Percentiles rank a stretch among this genome's conserved stretches.
phyloP scores from a whole-genome alignment of 371 early-diverging fungal species.

The Polyrhizophydium stewartii region DNA sequence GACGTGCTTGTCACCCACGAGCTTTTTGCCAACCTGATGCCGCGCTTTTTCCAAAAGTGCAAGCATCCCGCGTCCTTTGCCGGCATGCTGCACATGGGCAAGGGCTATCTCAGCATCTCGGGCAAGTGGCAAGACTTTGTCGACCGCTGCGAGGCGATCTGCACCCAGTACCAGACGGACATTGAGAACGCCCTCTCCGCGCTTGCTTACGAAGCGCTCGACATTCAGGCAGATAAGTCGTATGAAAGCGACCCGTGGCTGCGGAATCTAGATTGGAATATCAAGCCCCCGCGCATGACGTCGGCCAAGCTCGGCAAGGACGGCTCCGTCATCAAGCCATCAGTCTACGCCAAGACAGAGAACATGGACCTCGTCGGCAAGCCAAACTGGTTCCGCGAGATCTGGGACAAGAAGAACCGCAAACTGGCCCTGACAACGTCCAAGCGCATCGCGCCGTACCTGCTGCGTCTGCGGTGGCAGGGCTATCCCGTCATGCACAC shows the following conservation, averaged over 20 bases:
- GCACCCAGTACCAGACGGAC: slow-evolving; percentile 43
- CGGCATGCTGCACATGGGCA: slow-evolving; percentile 87
- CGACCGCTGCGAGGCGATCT: slow-evolving; percentile 41
- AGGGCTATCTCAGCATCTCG: slow-evolving; percentile 75
- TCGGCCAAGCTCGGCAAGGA: slow-evolving; percentile 33
- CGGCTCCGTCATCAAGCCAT: slow-evolving; percentile 14
- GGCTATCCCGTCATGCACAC: slow-evolving; percentile 76
- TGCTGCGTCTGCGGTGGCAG: slow-evolving; percentile 81
- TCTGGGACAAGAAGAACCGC: slow-evolving; percentile 58
- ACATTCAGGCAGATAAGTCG: slow-evolving; percentile 22
- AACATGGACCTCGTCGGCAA: slow-evolving; percentile 35
- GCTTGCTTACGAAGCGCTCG: slow-evolving; percentile 67
- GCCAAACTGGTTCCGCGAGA: slow-evolving; percentile 85
- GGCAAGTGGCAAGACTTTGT: slow-evolving; percentile 65
- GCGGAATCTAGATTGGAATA: slow-evolving; percentile 79
- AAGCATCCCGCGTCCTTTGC: slow-evolving; percentile 92
- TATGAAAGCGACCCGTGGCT: slow-evolving; percentile 74
- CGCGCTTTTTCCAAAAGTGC: slow-evolving; percentile 71
- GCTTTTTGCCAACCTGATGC: slow-evolving; percentile 67
- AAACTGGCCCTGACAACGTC: slow-evolving; percentile 64
- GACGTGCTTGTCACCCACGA: slow-evolving; percentile 80
- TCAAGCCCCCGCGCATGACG: slow-evolving; percentile 24
- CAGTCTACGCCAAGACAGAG: slow-evolving; percentile 14
- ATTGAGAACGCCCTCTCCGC: slow-evolving; percentile 57
- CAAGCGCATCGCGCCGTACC: slow-evolving; percentile 72